phyloP scores from a whole-genome alignment of 2,329 filamentous ascomycete species.

The Claviceps citrina region DNA sequence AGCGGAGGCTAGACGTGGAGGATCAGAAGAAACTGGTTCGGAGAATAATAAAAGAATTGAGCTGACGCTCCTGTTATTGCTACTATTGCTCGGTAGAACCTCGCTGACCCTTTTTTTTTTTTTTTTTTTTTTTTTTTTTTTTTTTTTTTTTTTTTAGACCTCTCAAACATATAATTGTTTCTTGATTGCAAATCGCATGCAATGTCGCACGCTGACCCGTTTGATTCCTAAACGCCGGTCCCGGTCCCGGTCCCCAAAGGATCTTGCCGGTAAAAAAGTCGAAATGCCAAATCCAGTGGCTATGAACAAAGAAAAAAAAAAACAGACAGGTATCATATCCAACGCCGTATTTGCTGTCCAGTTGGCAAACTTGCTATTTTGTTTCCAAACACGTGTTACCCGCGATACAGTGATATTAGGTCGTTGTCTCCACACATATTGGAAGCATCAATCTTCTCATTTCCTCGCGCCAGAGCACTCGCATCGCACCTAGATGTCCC shows the following conservation, averaged over 20 bases:
- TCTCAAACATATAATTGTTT: background rate
- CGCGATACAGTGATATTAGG: background rate
- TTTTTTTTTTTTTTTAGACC: too few relatives aligned
- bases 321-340: background rate
- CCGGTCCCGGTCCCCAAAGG: background rate
- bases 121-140: background rate
- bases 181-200: background rate
- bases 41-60: conserved; percentile 45
- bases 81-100: background rate
- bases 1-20: conserved; percentile 44
- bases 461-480: too few relatives aligned
- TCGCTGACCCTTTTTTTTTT: too few relatives aligned
- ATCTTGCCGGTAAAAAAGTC: background rate
- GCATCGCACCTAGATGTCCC: too few relatives aligned
- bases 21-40: conserved; percentile 57
- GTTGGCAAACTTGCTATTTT: background rate
- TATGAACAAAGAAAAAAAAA: background rate
- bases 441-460: too few relatives aligned
- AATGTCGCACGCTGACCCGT: background rate
- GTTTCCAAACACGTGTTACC: background rate
- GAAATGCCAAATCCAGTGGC: background rate
- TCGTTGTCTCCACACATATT: background rate
- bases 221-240: background rate
- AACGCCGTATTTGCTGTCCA: background rate
- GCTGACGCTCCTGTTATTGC: conserved; percentile 18